Percentiles rank a stretch among this genome's conserved stretches.
Evolutionary conservation across 2,329 filamentous ascomycete species (phyloP).

Genomic region (Ceratocystis smalleyi): DNA sequence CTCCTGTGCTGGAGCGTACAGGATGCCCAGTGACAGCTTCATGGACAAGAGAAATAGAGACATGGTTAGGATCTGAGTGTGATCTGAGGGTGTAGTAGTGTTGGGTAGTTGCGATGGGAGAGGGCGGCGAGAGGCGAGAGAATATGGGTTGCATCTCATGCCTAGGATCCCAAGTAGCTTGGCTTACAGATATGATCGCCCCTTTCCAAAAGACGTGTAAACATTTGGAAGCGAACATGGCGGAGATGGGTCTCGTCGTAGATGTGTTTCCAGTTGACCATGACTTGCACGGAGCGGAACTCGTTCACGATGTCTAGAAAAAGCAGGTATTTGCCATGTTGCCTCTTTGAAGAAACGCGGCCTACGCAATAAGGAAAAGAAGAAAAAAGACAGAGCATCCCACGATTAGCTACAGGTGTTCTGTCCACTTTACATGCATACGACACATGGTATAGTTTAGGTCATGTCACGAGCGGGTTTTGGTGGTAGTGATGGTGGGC

Average conservation of each 20-base stretch:
- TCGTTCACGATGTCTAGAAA: constrained; percentile 72
- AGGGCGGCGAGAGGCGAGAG: not conserved
- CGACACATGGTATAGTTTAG: constrained; percentile 12
- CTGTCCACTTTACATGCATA: constrained; percentile 24
- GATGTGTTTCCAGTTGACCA: constrained; percentile 48
- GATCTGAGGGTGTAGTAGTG: too few species aligned
- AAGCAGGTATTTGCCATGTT: constrained; percentile 59
- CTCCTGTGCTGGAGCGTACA: constrained; percentile 53
- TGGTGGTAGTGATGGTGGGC: constrained; percentile 4
- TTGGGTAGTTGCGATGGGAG: not conserved
- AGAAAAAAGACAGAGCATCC: constrained; percentile 19
- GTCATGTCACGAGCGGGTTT: not conserved
- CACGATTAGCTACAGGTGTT: constrained; percentile 17
- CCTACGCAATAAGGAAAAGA: constrained; percentile 33
- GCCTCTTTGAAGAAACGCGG: constrained; percentile 57
- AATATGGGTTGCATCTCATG: not conserved
- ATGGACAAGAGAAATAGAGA: constrained; percentile 18
- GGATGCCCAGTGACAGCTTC: constrained; percentile 55
- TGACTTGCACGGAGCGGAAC: constrained; percentile 56
- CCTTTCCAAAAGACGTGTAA: constrained; percentile 52
- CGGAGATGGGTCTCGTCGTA: constrained; percentile 24
- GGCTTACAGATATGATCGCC: constrained; percentile 71
- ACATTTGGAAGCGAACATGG: constrained; percentile 37
- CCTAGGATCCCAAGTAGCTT: not conserved
- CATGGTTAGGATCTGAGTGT: not conserved